Evolutionary conservation across 73 alveolate genomes (phyloP).

Genomic region (Paramecium tetraurelia): DNA sequence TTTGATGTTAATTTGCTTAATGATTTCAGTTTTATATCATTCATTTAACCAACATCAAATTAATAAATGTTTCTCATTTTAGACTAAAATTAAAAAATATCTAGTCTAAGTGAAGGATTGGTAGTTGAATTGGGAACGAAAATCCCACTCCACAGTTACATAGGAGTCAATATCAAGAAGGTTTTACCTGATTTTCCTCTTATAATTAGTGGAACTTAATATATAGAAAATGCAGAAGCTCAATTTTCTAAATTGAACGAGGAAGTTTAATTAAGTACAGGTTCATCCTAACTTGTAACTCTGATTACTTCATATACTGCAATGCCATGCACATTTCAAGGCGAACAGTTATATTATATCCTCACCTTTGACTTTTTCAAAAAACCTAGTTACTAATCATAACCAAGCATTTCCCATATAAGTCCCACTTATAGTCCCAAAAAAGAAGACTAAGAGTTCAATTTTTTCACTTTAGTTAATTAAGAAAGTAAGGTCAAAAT

Average conservation of each 20-base stretch:
- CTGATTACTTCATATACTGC: neutral
- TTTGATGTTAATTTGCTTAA: neutral
- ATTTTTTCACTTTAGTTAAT: neutral
- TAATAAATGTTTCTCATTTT: neutral
- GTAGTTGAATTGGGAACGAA: neutral
- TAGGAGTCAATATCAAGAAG: neutral
- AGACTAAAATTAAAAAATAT: neutral
- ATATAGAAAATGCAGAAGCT: neutral
- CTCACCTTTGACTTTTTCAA: neutral
- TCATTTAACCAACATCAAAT: neutral
- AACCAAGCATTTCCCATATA: neutral
- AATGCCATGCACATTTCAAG: neutral
- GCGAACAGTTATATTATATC: neutral
- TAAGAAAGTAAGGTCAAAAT: neutral
- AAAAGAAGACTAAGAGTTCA: neutral
- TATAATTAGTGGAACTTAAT: neutral
- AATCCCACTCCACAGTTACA: neutral
- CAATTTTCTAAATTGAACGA: neutral
- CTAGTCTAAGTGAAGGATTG: neutral
- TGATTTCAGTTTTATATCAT: neutral
- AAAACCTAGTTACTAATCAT: neutral
- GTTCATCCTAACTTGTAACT: neutral
- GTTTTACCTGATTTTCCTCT: neutral
- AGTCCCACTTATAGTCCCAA: neutral
- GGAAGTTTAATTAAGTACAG: neutral